These are phyloP conservation scores for Schizopora paradoxa DNA, from an alignment of 1,284 basidiomycete species.

Conservation along the genomic window DNA sequence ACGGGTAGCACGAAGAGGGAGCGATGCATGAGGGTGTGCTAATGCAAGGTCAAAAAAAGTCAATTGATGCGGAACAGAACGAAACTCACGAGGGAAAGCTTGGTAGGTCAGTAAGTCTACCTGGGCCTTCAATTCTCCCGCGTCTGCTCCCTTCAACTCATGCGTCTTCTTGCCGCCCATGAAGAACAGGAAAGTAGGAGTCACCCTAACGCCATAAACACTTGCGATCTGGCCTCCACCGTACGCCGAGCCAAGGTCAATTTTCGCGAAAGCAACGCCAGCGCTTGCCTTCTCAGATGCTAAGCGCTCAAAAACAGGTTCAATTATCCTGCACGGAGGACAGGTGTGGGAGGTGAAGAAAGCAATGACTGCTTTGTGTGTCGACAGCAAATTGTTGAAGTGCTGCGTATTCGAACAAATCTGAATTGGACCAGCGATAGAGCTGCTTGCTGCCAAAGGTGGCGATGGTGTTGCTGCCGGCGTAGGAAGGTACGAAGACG, in stretches of 20 bases:
- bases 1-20: slow-evolving; percentile 58
- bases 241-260: slow-evolving; percentile 70
- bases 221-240: slow-evolving; percentile 54
- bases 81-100: slow-evolving; percentile 69
- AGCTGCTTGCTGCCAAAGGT: slow-evolving; percentile 33
- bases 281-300: slow-evolving; percentile 36
- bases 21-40: slow-evolving; percentile 72
- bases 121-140: slow-evolving; percentile 59
- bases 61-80: too few relatives aligned
- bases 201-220: slow-evolving; percentile 67
- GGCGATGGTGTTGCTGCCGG: slow-evolving; percentile 25
- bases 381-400: slow-evolving; percentile 42
- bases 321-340: slow-evolving; percentile 57
- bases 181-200: slow-evolving; percentile 86
- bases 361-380: slow-evolving; percentile 51
- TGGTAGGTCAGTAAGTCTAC: slow-evolving; percentile 69
- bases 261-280: slow-evolving; percentile 67
- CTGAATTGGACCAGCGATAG: slow-evolving; percentile 59
- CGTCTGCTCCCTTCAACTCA: slow-evolving; percentile 72
- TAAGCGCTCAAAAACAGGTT: slow-evolving; percentile 55
- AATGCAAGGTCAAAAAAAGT: too few relatives aligned
- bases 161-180: slow-evolving; percentile 66
- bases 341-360: slow-evolving; percentile 66
- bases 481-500: slow-evolving; percentile 24
- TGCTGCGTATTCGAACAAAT: slow-evolving; percentile 52